A percentile compares a stretch with the other conserved stretches of the same genome.
These are phyloP conservation scores for Boletus fagicola DNA, from an alignment of 768 basidiomycete species.

Conservation along the genomic window DNA sequence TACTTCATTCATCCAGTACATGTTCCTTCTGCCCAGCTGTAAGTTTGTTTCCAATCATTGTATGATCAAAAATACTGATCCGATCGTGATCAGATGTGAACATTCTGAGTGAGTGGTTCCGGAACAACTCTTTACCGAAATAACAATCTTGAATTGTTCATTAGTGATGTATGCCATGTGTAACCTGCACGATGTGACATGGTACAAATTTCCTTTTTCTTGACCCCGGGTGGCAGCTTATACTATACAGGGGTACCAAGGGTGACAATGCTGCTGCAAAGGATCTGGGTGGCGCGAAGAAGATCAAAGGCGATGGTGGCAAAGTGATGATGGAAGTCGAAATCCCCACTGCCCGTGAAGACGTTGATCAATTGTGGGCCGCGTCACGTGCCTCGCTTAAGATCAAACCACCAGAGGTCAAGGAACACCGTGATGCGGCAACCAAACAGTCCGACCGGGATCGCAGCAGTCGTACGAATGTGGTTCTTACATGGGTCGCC, in stretches of 20 bases:
- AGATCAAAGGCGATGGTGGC: constrained; percentile 79
- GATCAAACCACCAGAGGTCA: constrained; percentile 65
- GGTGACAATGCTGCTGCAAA: constrained; percentile 87
- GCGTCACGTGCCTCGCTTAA: constrained; percentile 72
- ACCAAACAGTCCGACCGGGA: constrained; percentile 89
- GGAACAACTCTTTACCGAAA: background rate
- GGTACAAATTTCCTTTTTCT: constrained; percentile 33
- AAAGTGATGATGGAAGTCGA: constrained; percentile 88
- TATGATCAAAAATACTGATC: constrained; percentile 8
- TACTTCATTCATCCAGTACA: constrained; percentile 88
- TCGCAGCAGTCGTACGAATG: constrained; percentile 80
- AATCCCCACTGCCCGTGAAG: constrained; percentile 76
- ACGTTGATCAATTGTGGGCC: constrained; percentile 84
- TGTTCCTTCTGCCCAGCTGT: constrained; percentile 84
- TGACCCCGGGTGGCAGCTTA: constrained; percentile 2
- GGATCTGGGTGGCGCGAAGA: constrained; percentile 89
- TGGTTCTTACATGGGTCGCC: constrained; percentile 80
- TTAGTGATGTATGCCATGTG: constrained; percentile 93
- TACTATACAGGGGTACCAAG: constrained; percentile 72
- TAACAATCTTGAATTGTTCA: background rate
- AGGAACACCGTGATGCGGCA: constrained; percentile 80
- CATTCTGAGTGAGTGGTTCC: constrained; percentile 59
- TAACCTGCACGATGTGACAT: constrained; percentile 85
- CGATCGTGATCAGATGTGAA: constrained; percentile 54
- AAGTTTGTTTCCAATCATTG: constrained; percentile 25